A percentile compares a stretch with the other conserved stretches of the same genome.
phyloP scores from a whole-genome alignment of 495 filamentous ascomycete genomes.

The Trypethelium eluteriae region DNA sequence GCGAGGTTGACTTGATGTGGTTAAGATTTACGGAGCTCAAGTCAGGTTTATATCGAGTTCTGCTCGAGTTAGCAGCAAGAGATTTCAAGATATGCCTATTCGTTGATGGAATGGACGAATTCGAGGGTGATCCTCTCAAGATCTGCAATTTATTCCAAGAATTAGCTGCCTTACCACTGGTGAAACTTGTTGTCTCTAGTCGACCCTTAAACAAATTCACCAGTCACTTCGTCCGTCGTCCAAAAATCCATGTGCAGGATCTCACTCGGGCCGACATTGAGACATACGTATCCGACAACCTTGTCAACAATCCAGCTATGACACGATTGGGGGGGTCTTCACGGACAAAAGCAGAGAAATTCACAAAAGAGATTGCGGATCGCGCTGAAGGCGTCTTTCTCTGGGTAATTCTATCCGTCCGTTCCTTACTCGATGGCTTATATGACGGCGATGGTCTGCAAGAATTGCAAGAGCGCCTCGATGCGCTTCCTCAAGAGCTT shows the following conservation, averaged over 20 bases:
- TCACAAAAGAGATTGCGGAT: neutral
- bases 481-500: neutral
- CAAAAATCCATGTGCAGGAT: neutral
- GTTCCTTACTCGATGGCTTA: slow-evolving; percentile 10
- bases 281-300: neutral
- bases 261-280: neutral
- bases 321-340: neutral
- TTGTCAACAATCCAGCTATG: neutral
- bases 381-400: slow-evolving; percentile 14
- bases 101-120: slow-evolving; percentile 7
- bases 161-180: neutral
- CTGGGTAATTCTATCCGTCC: slow-evolving; percentile 6
- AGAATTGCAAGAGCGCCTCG: neutral
- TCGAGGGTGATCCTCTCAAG: neutral
- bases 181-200: neutral
- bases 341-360: neutral
- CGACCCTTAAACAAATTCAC: neutral
- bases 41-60: neutral
- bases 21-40: neutral
- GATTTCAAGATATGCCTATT: slow-evolving; percentile 1
- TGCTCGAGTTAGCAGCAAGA: neutral
- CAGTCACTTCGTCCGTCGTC: neutral
- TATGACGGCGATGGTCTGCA: neutral
- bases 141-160: neutral
- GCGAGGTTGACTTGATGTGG: neutral